A percentile compares a stretch with the other conserved stretches of the same genome.
Conservation (phyloP, 1,284 basidiomycete genomes). For the Trichosporon inkin region DNA sequence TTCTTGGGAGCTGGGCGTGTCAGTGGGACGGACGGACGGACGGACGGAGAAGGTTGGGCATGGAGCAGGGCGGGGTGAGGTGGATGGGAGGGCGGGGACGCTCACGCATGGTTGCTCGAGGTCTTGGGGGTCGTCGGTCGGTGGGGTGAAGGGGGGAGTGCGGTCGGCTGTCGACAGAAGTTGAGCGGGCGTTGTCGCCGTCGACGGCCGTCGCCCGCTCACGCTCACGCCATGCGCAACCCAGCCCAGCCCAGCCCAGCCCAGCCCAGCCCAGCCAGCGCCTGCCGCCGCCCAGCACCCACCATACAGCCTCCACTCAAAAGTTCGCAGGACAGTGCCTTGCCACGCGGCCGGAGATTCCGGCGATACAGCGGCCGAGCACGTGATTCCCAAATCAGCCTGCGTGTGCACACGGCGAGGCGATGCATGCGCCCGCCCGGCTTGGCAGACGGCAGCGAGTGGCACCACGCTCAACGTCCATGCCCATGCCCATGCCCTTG, state of each 20-base stretch:
- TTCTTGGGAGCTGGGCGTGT: conserved; percentile 52
- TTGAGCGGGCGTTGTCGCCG: neutral
- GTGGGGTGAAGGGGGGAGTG: neutral
- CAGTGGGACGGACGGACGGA: neutral
- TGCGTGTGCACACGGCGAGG: too few relatives aligned
- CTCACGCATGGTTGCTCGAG: neutral
- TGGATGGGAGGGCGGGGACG: too few relatives aligned
- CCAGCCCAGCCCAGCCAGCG: neutral
- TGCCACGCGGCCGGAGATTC: conserved; percentile 6
- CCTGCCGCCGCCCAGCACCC: neutral
- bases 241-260: neutral
- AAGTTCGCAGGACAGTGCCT: neutral
- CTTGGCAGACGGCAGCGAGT: too few relatives aligned
- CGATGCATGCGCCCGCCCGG: too few relatives aligned
- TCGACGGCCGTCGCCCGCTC: neutral
- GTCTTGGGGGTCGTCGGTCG: neutral
- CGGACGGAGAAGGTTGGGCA: too few relatives aligned
- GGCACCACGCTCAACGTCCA: too few relatives aligned
- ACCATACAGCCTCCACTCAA: neutral
- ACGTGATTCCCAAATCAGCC: neutral
- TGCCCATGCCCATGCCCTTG: too few relatives aligned
- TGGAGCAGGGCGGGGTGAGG: too few relatives aligned
- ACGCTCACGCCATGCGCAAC: neutral
- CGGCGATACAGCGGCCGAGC: neutral
- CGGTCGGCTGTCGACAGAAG: neutral